These are phyloP conservation scores for Rhamnella rubrinervis DNA, from an alignment of 331 rosid genomes.

Conservation along the genomic window DNA sequence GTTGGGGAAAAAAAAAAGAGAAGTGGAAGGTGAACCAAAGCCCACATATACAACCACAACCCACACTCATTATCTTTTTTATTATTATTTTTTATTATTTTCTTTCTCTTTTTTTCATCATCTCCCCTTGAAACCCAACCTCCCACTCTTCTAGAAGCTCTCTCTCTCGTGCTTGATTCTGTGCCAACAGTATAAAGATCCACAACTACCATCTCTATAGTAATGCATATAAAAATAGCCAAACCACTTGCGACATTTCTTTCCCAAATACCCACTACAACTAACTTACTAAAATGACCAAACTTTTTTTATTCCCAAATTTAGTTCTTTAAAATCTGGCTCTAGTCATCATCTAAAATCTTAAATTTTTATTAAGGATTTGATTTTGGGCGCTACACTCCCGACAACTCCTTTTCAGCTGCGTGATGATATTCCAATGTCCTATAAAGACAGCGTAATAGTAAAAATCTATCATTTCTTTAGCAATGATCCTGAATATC, in stretches of 20 bases:
- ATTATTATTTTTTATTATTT: conserved; percentile 25
- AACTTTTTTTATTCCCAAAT: neutral
- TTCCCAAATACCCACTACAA: conserved; percentile 42
- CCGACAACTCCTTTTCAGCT: too few relatives aligned
- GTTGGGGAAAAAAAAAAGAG: conserved; percentile 24
- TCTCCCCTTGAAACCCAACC: conserved; percentile 50
- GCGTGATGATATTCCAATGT: too few relatives aligned
- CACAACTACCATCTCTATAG: conserved; percentile 59
- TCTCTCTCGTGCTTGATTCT: conserved; percentile 41
- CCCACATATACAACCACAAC: conserved; percentile 55
- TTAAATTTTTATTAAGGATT: neutral
- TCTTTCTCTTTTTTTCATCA: conserved; percentile 45
- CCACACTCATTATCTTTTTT: conserved; percentile 52
- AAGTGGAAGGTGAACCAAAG: conserved; percentile 84
- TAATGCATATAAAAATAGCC: conserved; percentile 49
- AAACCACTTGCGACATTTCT: conserved; percentile 46
- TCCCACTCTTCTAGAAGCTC: conserved; percentile 76
- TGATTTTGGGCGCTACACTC: neutral
- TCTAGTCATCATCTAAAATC: neutral
- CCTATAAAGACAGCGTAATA: too few relatives aligned
- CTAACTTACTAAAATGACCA: conserved; percentile 43
- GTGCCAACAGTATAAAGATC: conserved; percentile 62
- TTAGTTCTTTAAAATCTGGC: conserved; percentile 5
- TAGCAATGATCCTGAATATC: too few relatives aligned
- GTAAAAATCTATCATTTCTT: too few relatives aligned